A percentile compares a stretch with the other conserved stretches of the same genome.
These are phyloP conservation scores for Actinomucor elegans DNA, from an alignment of 371 early-diverging fungal species.

Conservation along the genomic window DNA sequence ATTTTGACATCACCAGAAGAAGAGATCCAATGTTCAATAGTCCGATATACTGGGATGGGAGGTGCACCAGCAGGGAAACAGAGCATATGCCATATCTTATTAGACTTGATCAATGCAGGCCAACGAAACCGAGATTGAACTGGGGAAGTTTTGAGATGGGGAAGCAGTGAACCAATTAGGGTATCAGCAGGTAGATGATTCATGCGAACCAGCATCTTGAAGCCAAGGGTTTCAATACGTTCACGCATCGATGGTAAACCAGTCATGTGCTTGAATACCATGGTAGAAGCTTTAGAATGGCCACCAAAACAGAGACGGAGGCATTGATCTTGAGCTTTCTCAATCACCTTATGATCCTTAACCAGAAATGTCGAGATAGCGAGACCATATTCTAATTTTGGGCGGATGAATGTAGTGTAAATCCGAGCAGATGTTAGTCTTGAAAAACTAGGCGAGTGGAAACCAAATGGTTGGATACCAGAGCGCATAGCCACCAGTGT, in stretches of 20 bases:
- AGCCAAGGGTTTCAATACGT: background rate
- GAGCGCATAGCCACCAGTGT: too few relatives aligned
- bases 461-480: background rate
- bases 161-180: too few relatives aligned
- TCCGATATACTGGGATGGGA: too few relatives aligned
- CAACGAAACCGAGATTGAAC: too few relatives aligned
- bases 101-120: too few relatives aligned
- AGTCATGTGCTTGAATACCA: constrained; percentile 14
- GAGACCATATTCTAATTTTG: constrained; percentile 24
- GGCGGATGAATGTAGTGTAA: constrained; percentile 16
- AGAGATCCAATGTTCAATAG: too few relatives aligned
- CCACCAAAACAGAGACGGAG: constrained; percentile 16
- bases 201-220: too few relatives aligned
- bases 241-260: constrained; percentile 11
- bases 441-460: background rate
- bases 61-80: too few relatives aligned
- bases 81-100: too few relatives aligned
- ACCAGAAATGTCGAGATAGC: background rate
- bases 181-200: too few relatives aligned
- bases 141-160: too few relatives aligned
- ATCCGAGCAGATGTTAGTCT: background rate
- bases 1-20: too few relatives aligned
- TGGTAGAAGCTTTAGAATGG: constrained; percentile 5
- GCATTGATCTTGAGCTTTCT: constrained; percentile 11
- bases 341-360: background rate